These are phyloP conservation scores for Butyriboletus loyo DNA, from an alignment of 768 basidiomycete genomes.

Conservation along the genomic window DNA sequence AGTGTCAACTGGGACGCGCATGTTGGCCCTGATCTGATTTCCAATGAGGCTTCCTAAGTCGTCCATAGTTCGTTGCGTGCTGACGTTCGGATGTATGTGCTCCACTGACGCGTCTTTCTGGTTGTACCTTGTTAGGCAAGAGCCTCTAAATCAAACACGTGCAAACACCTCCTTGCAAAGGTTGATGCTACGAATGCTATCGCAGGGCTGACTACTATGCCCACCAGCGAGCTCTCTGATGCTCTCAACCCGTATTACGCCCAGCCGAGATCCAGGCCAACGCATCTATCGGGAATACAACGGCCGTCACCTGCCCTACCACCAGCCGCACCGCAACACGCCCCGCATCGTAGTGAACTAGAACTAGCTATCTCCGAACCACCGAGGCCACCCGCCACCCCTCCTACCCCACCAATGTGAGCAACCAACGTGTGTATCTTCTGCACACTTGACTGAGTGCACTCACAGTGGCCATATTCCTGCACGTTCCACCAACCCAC, in stretches of 20 bases:
- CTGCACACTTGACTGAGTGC: not conserved
- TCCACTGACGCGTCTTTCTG: slow-evolving; percentile 40
- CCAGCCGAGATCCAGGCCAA: slow-evolving; percentile 37
- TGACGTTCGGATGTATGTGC: not conserved
- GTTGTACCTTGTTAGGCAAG: slow-evolving; percentile 21
- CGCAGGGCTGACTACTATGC: slow-evolving; percentile 36
- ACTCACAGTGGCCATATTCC: slow-evolving; percentile 8
- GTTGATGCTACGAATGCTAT: not conserved
- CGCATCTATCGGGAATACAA: slow-evolving; percentile 12
- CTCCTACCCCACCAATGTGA: slow-evolving; percentile 39
- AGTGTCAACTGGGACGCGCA: slow-evolving; percentile 43
- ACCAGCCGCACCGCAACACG: slow-evolving; percentile 38
- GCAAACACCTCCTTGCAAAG: slow-evolving; percentile 21
- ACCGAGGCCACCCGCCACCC: slow-evolving; percentile 22
- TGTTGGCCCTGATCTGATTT: slow-evolving; percentile 43
- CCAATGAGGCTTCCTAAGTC: slow-evolving; percentile 56
- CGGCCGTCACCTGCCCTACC: slow-evolving; percentile 28
- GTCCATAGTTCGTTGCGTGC: slow-evolving; percentile 22
- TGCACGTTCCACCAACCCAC: slow-evolving; percentile 27
- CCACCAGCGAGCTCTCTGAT: slow-evolving; percentile 72
- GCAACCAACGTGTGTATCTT: slow-evolving; percentile 11
- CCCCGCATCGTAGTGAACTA: slow-evolving; percentile 62
- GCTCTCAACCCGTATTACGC: slow-evolving; percentile 70
- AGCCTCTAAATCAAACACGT: slow-evolving; percentile 29
- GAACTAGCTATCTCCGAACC: slow-evolving; percentile 56